Evolutionary conservation across 345 rosid species (phyloP).

Genomic region (Sonneratia alba): DNA sequence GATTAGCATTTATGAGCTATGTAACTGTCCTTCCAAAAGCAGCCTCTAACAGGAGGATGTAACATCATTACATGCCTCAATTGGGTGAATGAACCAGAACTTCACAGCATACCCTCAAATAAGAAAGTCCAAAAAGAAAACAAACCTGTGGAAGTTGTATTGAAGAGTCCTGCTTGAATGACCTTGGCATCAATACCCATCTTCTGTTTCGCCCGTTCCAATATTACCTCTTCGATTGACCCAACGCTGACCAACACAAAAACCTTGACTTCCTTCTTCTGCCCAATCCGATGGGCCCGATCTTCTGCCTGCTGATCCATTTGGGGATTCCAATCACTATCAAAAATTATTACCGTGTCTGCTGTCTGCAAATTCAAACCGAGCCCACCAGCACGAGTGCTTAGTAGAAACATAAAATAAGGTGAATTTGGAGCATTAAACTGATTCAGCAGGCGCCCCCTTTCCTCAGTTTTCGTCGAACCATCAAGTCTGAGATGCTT

Average conservation of each 20-base stretch:
- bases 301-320: conserved; percentile 99
- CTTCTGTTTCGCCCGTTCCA: conserved; percentile 99
- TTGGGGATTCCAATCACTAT: conserved; percentile 99
- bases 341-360: conserved; percentile 90
- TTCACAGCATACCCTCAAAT: not conserved
- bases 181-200: conserved; percentile 99
- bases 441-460: conserved; percentile 70
- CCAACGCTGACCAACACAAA: conserved; percentile 98
- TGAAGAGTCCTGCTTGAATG: conserved; percentile 99
- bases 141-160: conserved; percentile 95
- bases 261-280: conserved; percentile 96
- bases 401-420: conserved; percentile 90
- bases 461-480: conserved; percentile 90
- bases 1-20: not conserved
- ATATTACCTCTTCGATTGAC: conserved; percentile 90
- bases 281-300: conserved; percentile 99
- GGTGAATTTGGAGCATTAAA: conserved; percentile 97
- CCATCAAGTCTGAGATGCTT: conserved; percentile 96
- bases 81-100: not conserved
- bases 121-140: not conserved
- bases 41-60: not conserved
- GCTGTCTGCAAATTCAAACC: conserved; percentile 95
- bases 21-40: not conserved
- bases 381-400: conserved; percentile 99
- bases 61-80: not conserved